Base-by-base conservation (phyloP, 352 stramenopile genomes). In the Globisporangium okanoganense region DNA sequence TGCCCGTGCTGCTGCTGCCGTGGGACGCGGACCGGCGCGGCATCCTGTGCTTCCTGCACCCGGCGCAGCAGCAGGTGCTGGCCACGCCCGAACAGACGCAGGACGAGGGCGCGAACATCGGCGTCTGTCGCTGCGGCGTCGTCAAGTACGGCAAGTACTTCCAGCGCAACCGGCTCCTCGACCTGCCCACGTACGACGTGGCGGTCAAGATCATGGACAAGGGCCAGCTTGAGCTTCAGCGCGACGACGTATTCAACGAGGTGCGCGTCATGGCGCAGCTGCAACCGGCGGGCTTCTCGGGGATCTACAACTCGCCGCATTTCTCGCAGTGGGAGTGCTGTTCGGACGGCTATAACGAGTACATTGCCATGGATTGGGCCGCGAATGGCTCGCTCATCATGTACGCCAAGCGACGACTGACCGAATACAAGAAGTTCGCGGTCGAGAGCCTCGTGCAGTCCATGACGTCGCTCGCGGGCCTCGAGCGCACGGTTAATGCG, bases 181-280 rank as follows among this genome's bases (percentile, higher is more conserved):
- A 64, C 31, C 54, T 45, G 2, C 44, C 53, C 29, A 20, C 60
- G 25, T 90, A 78, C 64, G 79, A 88, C 61, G 76, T 92, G 16
- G 83, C 83, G 22, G 58, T 92, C 48, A 92, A 92, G 58, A 66
- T 90, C 59, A 90, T 92, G 80, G 76, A 90, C 68, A 80, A 82
- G 25, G 55, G 56, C 29, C 80, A 92, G 56, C 63, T 92, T 1
- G 65, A 82, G 70, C 63, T 87, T 16, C 83, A 92, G 67, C 73
- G 76, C 44, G 83, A 92, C 63, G 80, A 92, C 57, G 80, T 90
- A 13, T 70, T 87, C 6, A 90, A 90, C 48, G 83, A 92, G 59
- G 75, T 92, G 67, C 79, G 83, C 36, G 81, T 90, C 22, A 92
- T 92, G 83, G 80, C 79, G 58, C 70, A 87, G 58, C 70, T 92